phyloP scores from a whole-genome alignment of 1,139 yeast genomes.

The Pichia sp. region DNA sequence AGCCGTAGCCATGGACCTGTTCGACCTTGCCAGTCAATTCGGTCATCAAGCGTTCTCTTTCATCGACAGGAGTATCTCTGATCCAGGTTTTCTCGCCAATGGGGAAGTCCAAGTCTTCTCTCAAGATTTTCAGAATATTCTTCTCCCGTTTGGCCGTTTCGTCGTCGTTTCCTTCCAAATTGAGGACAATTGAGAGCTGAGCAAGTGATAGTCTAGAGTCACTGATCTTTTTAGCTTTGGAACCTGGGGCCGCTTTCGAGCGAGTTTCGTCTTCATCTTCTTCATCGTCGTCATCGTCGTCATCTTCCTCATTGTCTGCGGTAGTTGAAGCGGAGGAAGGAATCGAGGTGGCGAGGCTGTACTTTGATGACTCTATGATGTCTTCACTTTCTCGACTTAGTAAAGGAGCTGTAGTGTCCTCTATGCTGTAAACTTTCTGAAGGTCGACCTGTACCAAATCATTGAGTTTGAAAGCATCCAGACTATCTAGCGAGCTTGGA shows the following conservation, averaged over 20 bases:
- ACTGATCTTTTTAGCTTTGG: slow-evolving; percentile 24
- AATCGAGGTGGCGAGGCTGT: neutral
- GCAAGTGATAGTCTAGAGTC: slow-evolving; percentile 57
- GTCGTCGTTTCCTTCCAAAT: slow-evolving; percentile 46
- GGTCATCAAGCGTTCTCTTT: slow-evolving; percentile 48
- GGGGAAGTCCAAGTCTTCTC: slow-evolving; percentile 56
- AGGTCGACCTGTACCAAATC: neutral
- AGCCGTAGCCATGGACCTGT: slow-evolving; percentile 48
- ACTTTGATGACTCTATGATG: neutral
- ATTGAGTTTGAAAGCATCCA: neutral
- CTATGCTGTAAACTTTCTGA: neutral
- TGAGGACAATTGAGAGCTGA: slow-evolving; percentile 50
- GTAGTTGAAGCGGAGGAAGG: neutral
- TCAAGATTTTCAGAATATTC: slow-evolving; percentile 54
- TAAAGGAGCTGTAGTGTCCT: neutral
- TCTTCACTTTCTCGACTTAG: neutral
- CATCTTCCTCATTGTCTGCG: neutral
- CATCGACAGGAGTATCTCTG: slow-evolving; percentile 58
- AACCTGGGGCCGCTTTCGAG: neutral
- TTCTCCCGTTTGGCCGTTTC: slow-evolving; percentile 60
- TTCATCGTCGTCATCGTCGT: neutral
- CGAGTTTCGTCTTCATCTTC: slow-evolving; percentile 1
- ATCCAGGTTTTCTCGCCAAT: slow-evolving; percentile 80
- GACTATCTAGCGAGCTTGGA: neutral
- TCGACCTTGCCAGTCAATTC: slow-evolving; percentile 46